These are phyloP conservation scores for Coffea humblotiana DNA, from an alignment of 305 asterid genomes.

Conservation along the genomic window DNA sequence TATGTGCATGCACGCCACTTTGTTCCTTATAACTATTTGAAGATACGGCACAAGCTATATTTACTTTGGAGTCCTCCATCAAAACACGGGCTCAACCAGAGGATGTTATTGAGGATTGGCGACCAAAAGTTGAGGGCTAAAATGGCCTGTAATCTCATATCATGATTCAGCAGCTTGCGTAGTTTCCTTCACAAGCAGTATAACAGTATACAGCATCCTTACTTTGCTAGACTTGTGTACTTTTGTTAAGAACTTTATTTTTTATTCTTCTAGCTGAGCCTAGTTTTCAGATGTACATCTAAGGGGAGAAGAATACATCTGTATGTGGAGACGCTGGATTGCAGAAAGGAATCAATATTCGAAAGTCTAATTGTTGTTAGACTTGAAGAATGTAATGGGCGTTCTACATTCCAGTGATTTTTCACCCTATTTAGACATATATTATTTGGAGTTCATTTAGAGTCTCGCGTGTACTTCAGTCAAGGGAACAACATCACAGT, in stretches of 20 bases:
- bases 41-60: conserved; percentile 46
- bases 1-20: too few relatives aligned
- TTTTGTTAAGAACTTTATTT: not conserved
- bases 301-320: not conserved
- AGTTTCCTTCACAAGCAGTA: not conserved
- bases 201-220: not conserved
- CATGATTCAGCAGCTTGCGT: not conserved
- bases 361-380: too few relatives aligned
- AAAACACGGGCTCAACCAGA: conserved; percentile 64
- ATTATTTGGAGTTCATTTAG: too few relatives aligned
- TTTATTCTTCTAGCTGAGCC: not conserved
- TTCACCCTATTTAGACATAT: too few relatives aligned
- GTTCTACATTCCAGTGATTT: too few relatives aligned
- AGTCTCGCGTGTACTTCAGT: not conserved
- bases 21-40: too few relatives aligned
- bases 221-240: not conserved
- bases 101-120: conserved; percentile 93
- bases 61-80: conserved; percentile 72
- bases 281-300: not conserved
- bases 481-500: not conserved
- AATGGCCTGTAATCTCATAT: conserved; percentile 11
- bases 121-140: conserved; percentile 79
- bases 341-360: too few relatives aligned
- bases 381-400: too few relatives aligned
- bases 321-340: not conserved